Percentiles rank a stretch among this genome's conserved stretches.
Evolutionary conservation across 805 yeast genomes (phyloP).

Genomic region (Nakazawaea peltata): DNA sequence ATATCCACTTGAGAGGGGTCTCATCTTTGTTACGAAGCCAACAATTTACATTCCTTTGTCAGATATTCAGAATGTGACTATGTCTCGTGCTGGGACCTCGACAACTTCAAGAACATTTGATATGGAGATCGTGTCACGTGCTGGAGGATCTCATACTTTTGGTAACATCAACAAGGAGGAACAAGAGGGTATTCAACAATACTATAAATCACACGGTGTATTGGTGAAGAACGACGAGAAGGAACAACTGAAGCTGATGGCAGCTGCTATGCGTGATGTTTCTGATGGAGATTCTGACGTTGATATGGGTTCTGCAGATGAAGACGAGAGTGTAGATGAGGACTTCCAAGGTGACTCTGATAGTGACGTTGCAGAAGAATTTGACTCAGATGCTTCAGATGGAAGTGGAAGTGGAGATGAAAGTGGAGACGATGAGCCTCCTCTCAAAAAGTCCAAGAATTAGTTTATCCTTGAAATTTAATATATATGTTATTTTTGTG

Average conservation of each 20-base stretch:
- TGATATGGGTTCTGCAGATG: constrained; percentile 70
- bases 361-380: constrained; percentile 79
- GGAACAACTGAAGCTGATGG: constrained; percentile 75
- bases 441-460: constrained; percentile 20
- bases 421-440: constrained; percentile 12
- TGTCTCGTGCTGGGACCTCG: constrained; percentile 84
- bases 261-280: constrained; percentile 64
- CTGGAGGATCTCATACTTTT: constrained; percentile 66
- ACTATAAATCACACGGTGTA: constrained; percentile 68
- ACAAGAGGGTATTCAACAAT: constrained; percentile 70
- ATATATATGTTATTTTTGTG: too few species aligned
- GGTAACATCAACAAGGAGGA: constrained; percentile 89
- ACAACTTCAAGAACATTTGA: constrained; percentile 88
- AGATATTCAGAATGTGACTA: constrained; percentile 68
- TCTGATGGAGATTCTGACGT: constrained; percentile 43
- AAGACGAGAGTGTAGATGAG: constrained; percentile 73
- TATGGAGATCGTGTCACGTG: constrained; percentile 65
- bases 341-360: constrained; percentile 66
- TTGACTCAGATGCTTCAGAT: constrained; percentile 46
- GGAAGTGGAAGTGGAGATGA: constrained; percentile 20
- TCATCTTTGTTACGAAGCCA: constrained; percentile 89
- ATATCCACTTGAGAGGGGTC: constrained; percentile 87
- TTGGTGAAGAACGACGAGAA: constrained; percentile 83
- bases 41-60: constrained; percentile 84
- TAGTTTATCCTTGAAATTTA: too few species aligned